A percentile compares a stretch with the other conserved stretches of the same genome.
Evolutionary conservation across 164 flowering plant species (phyloP).

Genomic region (Kingdonia uniflora): DNA sequence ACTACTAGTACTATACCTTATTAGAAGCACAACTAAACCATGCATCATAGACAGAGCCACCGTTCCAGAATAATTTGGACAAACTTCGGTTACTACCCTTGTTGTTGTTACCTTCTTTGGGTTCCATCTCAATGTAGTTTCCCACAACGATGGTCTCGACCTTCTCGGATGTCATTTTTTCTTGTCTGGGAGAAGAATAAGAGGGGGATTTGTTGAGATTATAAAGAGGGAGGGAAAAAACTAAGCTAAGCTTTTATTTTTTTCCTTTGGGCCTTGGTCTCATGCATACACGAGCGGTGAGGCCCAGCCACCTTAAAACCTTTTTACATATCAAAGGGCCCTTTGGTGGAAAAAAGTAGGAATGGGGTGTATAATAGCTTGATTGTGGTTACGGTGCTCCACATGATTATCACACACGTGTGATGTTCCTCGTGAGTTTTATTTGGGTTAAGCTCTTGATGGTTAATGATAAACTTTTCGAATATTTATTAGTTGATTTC

Average conservation of each 20-base stretch:
- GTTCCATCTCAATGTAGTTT: slow-evolving; percentile 30
- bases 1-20: slow-evolving; percentile 27
- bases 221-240: too few species aligned
- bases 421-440: too few species aligned
- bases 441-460: too few species aligned
- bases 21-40: slow-evolving; percentile 78
- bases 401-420: slow-evolving; percentile 21
- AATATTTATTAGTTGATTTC: too few species aligned
- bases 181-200: neutral
- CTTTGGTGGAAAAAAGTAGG: neutral
- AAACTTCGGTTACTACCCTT: slow-evolving; percentile 9
- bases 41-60: slow-evolving; percentile 74
- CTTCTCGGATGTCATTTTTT: slow-evolving; percentile 26
- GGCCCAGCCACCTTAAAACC: slow-evolving; percentile 18
- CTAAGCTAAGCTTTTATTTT: neutral
- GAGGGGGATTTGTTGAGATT: slow-evolving; percentile 6
- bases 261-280: slow-evolving; percentile 5
- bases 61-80: slow-evolving; percentile 44
- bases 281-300: slow-evolving; percentile 28
- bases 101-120: slow-evolving; percentile 7
- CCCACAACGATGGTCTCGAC: too few species aligned
- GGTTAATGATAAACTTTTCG: too few species aligned
- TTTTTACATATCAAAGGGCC: neutral
- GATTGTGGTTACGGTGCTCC: slow-evolving; percentile 8
- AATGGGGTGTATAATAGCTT: slow-evolving; percentile 20